Conservation (phyloP, 2,329 filamentous ascomycete genomes). For the Talaromyces piceae region DNA sequence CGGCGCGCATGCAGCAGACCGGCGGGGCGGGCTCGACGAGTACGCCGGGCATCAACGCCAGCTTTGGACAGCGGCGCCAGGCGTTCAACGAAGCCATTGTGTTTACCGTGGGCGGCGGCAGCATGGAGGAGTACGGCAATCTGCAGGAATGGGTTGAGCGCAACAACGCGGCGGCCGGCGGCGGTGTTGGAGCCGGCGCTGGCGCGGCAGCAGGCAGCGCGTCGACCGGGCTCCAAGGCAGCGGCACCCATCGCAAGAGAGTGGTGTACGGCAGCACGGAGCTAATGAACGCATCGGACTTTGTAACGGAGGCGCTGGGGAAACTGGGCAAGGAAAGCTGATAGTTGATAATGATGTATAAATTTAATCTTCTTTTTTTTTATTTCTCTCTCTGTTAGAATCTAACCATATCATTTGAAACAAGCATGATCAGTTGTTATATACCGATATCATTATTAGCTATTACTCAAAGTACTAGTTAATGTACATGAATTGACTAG, state of each 20-base stretch:
- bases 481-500: no score
- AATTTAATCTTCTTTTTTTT: neutral
- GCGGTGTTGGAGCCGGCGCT: conserved; percentile 33
- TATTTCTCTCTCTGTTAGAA: no score
- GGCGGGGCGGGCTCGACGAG: conserved; percentile 30
- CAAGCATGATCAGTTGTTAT: no score
- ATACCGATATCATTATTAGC: no score
- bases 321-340: conserved; percentile 50
- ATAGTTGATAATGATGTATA: neutral
- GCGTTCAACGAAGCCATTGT: conserved; percentile 86
- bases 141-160: conserved; percentile 90
- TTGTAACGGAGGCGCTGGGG: conserved; percentile 50
- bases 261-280: conserved; percentile 94
- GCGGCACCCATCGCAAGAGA: conserved; percentile 55
- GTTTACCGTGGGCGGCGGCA: conserved; percentile 92
- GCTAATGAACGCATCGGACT: conserved; percentile 55
- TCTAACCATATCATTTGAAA: no score
- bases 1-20: conserved; percentile 37
- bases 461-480: no score
- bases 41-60: conserved; percentile 65
- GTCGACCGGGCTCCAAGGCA: neutral
- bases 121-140: conserved; percentile 98
- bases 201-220: conserved; percentile 19
- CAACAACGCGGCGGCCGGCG: conserved; percentile 52
- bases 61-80: conserved; percentile 83